Percentiles rank a stretch among this genome's conserved stretches.
phyloP scores from a whole-genome alignment of 1,139 yeast species.

The Saccharomyces hybrid region DNA sequence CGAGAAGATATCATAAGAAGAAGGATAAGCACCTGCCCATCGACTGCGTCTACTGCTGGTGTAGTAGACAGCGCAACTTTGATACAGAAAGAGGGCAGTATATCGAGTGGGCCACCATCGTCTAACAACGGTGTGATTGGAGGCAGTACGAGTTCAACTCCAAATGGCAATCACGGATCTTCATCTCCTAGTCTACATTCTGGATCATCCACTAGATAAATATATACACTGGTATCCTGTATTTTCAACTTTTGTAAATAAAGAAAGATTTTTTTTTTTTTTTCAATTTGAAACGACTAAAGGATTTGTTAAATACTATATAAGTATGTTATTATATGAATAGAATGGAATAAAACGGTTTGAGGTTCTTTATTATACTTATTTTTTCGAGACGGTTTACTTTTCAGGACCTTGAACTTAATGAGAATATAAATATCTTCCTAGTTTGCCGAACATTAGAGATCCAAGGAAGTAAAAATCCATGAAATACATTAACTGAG shows the following conservation, averaged over 20 bases:
- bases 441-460: conserved; percentile 63
- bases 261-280: neutral
- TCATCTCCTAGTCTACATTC: neutral
- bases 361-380: too few species aligned
- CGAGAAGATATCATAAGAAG: conserved; percentile 31
- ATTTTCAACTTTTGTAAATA: neutral
- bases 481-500: conserved; percentile 27
- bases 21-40: conserved; percentile 31
- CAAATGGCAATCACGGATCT: neutral
- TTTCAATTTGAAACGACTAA: neutral
- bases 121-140: neutral
- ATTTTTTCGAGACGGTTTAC: neutral
- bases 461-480: conserved; percentile 60
- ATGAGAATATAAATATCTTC: conserved; percentile 38
- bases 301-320: too few species aligned
- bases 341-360: too few species aligned
- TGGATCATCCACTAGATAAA: neutral
- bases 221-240: neutral
- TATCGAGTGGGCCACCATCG: conserved; percentile 33
- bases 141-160: neutral
- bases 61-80: neutral
- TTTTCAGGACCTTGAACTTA: conserved; percentile 11
- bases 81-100: conserved; percentile 26
- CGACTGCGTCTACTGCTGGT: conserved; percentile 15
- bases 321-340: neutral